These are phyloP conservation scores for Verticillium alfalfae DNA, from an alignment of 2,329 filamentous ascomycete species.

Conservation along the genomic window DNA sequence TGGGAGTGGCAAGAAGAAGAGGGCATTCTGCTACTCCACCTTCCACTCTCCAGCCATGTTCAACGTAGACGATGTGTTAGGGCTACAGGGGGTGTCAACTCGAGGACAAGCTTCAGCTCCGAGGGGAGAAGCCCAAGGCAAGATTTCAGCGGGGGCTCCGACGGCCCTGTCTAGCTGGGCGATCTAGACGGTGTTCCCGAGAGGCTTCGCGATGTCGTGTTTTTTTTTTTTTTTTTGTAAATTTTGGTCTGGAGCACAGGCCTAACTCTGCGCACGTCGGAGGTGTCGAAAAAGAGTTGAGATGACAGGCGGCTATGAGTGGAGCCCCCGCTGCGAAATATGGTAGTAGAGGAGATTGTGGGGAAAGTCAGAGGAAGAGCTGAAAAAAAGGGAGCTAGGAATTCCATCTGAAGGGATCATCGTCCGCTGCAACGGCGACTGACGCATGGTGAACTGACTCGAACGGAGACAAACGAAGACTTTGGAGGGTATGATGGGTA, in stretches of 20 bases:
- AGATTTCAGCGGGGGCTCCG: not conserved
- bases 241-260: too few relatives aligned
- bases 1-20: not conserved
- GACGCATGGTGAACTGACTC: not conserved
- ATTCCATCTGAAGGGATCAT: not conserved
- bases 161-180: not conserved
- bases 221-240: not conserved
- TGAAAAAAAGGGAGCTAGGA: not conserved
- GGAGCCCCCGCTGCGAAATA: not conserved
- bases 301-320: not conserved
- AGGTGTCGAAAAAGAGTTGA: slow-evolving; percentile 10
- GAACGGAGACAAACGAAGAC: not conserved
- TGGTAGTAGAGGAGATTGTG: not conserved
- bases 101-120: not conserved
- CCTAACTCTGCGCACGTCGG: not conserved
- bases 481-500: not conserved
- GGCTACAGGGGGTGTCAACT: not conserved
- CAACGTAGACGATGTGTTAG: not conserved
- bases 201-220: not conserved
- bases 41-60: not conserved
- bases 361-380: not conserved
- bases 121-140: not conserved
- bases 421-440: not conserved
- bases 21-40: not conserved
- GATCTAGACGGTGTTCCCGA: not conserved